Percentiles rank a stretch among this genome's conserved stretches.
phyloP scores from a whole-genome alignment of 805 yeast genomes.

The Teunomyces gatunensis region DNA sequence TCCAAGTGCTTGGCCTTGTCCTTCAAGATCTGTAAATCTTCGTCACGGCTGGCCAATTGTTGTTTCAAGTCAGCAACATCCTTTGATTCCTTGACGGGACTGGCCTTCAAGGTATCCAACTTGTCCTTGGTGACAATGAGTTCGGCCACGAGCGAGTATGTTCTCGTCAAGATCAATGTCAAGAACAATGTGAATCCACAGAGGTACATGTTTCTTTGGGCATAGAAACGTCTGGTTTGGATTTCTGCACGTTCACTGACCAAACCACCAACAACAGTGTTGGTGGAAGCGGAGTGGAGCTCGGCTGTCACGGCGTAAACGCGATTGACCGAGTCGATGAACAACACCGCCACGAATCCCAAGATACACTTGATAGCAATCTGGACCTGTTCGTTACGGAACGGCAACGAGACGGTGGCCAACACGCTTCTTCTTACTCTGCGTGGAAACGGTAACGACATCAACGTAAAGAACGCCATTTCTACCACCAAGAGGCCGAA shows the following conservation, averaged over 20 bases:
- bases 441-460: conserved; percentile 86
- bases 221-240: conserved; percentile 88
- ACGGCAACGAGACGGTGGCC: conserved; percentile 61
- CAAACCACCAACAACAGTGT: conserved; percentile 21
- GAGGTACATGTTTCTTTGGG: conserved; percentile 93
- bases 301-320: conserved; percentile 69
- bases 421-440: conserved; percentile 66
- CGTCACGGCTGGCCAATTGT: conserved; percentile 53
- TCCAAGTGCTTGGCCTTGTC: conserved; percentile 68
- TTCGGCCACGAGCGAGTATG: conserved; percentile 76
- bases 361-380: conserved; percentile 77
- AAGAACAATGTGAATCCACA: conserved; percentile 94
- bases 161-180: conserved; percentile 80
- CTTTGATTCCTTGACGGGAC: conserved; percentile 18
- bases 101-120: conserved; percentile 38
- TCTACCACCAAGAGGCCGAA: conserved; percentile 77
- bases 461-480: conserved; percentile 70
- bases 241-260: conserved; percentile 71
- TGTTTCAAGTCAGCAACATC: conserved; percentile 48
- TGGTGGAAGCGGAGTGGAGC: conserved; percentile 37
- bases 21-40: conserved; percentile 64
- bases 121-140: conserved; percentile 63
- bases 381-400: conserved; percentile 67
- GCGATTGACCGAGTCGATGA: conserved; percentile 85
- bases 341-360: conserved; percentile 78